Evolutionary conservation across 148 eudicot species (phyloP), one percentile per base, ranked within the genome.

Genomic region (Rhododendron molle): DNA sequence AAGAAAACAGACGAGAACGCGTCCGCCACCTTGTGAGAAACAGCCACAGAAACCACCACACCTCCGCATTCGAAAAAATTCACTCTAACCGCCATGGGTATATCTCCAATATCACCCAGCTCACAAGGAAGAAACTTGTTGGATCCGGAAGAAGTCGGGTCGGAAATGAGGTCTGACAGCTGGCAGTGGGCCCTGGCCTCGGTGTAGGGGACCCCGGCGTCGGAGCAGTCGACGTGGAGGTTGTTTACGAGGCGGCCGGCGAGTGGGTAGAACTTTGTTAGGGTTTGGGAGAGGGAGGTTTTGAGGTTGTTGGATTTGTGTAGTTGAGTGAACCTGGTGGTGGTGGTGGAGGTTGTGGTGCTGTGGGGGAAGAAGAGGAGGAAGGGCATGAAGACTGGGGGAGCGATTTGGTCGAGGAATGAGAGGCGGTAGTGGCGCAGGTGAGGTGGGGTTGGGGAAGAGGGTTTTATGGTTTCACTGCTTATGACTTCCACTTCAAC

Each of bases 261-360:
- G 1, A 93, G 87, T 21, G 94, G 94, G 81, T 93, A 93, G 85
- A 89, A 93, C 40, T 49, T 72, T 38, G 86, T 85, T 26, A 91
- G 76, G 82, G 84, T 74, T 1, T 83, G 73, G 4, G 93, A 89
- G 14, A 93, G 88, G 60, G 89, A 86, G 40, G 46, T 80, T 34
- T 90, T 88, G 5, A 93, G 86, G 56, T 82, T 85, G n/a, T 67
- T 67, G 14, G 72, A 67, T 67, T 10, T 67, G 15, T 67, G 32
- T 67, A 0, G 14, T 67, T 67, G 72, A 3, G 72, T 77, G 77
- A 30, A 65, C 86, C 44, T 89, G 88, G 69, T 88, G 46, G 4
- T 58, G 2, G 67, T 7, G n/a, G 23, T 32, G 14, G 34, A 46
- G 40, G 14, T 80, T 0, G 62, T 14, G n/a, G 21, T 32, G 28